Evolutionary conservation across 1,139 yeast genomes (phyloP), one percentile per base, ranked within the genome.

Genomic region (Yamadazyma siamensis): DNA sequence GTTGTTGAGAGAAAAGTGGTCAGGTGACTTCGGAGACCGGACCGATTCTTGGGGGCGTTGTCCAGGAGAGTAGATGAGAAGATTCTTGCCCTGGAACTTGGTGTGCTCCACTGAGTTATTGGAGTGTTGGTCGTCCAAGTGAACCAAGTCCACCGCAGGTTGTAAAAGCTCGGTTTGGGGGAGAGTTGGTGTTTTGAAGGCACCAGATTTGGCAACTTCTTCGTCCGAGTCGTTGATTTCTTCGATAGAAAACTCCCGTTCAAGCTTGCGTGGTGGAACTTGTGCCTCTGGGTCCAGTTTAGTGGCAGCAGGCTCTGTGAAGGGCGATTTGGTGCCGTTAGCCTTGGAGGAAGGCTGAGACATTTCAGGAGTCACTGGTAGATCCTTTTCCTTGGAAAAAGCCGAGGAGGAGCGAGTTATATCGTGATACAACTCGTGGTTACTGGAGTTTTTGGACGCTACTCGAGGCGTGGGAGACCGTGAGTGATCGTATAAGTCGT

Each of bases 191-290:
- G 2, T 13, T 13, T 5, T 13, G 20, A 14, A 16, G 21, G 19
- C 36, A 38, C 14, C n/a, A n/a, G n/a, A n/a, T n/a, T 37, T 38
- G 17, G 30, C 42, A 31, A 52, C 46, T 33, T 65, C 69, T 28
- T 61, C 71, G 35, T 65, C 71, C 19, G 65, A 54, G 38, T 63
- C 67, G 38, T 63, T 59, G 17, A 62, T 56, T 42, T 67, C 74
- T 43, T 66, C 73, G 33, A 67, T 65, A 7, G 65, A 60, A 32
- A 49, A 59, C 28, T 61, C 68, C 36, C 47, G 24, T 17, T 41
- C 45, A 3, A 41, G 21, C 20, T 34, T 13, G 9, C 28, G 46
- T n/a, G 28, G 37, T 16, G 21, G 26, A 13, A 7, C 24, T 14
- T 13, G 21, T 19, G 15, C 29, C 17, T 6, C 17, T 23, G 17